Conservation (phyloP, 2,329 filamentous ascomycete species). For the Zymoseptoria tritici region DNA sequence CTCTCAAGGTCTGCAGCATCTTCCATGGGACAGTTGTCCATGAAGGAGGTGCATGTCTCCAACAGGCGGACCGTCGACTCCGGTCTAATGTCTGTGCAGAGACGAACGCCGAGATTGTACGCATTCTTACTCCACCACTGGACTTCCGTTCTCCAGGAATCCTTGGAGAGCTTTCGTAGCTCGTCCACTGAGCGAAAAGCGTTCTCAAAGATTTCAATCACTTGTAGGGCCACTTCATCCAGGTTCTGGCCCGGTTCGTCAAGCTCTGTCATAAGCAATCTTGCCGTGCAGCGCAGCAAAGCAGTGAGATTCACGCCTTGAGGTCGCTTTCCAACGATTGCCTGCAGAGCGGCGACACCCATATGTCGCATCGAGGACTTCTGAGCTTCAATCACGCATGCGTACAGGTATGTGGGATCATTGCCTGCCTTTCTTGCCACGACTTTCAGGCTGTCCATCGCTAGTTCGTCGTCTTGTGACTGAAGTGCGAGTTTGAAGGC, state of each 20-base stretch:
- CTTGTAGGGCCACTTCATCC: constrained; percentile 34
- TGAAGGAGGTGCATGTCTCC: constrained; percentile 33
- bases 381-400: constrained; percentile 72
- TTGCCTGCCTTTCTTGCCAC: constrained; percentile 49
- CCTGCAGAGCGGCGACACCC: constrained; percentile 52
- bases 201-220: constrained; percentile 50
- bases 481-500: constrained; percentile 25
- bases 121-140: constrained; percentile 79
- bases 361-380: constrained; percentile 54
- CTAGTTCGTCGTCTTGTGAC: constrained; percentile 34
- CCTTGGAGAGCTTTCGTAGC: constrained; percentile 31
- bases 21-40: constrained; percentile 18
- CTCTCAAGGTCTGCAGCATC: constrained; percentile 10
- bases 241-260: constrained; percentile 26
- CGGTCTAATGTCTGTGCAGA: constrained; percentile 52
- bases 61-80: constrained; percentile 50
- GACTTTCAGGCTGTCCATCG: constrained; percentile 55
- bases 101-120: constrained; percentile 67
- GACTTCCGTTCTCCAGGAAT: constrained; percentile 52
- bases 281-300: constrained; percentile 52
- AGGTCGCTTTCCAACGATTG: constrained; percentile 50
- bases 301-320: constrained; percentile 53
- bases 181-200: constrained; percentile 40
- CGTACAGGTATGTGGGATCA: constrained; percentile 62
- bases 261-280: constrained; percentile 40